phyloP scores from a whole-genome alignment of 1,139 yeast species.

The Scheffersomyces illinoinensis region DNA sequence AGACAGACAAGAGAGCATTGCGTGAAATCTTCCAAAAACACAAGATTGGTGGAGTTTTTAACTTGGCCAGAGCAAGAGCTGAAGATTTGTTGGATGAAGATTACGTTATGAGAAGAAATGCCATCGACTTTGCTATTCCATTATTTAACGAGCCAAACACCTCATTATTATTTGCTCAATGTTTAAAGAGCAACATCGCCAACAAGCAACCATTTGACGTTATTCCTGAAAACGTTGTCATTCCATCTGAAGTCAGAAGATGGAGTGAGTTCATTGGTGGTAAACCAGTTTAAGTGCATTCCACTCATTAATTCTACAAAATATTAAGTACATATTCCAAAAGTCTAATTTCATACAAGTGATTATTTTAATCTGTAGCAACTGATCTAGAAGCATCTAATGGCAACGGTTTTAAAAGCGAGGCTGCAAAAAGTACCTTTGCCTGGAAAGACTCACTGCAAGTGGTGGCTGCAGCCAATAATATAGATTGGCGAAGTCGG shows the following conservation, averaged over 20 bases:
- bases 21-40: conserved; percentile 90
- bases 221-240: conserved; percentile 47
- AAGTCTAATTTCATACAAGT: not conserved
- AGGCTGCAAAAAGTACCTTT: not conserved
- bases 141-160: conserved; percentile 96
- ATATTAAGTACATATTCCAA: not conserved
- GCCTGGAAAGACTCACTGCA: not conserved
- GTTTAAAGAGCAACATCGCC: conserved; percentile 73
- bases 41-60: conserved; percentile 84
- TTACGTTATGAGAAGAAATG: conserved; percentile 97
- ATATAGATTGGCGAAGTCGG: not conserved
- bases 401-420: not conserved
- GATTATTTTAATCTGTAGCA: not conserved
- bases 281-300: conserved; percentile 61
- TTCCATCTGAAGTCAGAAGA: conserved; percentile 85
- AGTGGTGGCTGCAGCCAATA: not conserved
- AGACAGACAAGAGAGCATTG: conserved; percentile 86
- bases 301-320: not conserved
- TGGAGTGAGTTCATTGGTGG: conserved; percentile 98
- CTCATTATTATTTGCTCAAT: conserved; percentile 80
- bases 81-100: conserved; percentile 82
- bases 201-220: conserved; percentile 47
- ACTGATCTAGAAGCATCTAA: too few species aligned
- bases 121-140: conserved; percentile 96
- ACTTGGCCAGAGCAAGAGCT: conserved; percentile 89